Conservation (phyloP, 768 basidiomycete species). For the Mycena capillaripes region DNA sequence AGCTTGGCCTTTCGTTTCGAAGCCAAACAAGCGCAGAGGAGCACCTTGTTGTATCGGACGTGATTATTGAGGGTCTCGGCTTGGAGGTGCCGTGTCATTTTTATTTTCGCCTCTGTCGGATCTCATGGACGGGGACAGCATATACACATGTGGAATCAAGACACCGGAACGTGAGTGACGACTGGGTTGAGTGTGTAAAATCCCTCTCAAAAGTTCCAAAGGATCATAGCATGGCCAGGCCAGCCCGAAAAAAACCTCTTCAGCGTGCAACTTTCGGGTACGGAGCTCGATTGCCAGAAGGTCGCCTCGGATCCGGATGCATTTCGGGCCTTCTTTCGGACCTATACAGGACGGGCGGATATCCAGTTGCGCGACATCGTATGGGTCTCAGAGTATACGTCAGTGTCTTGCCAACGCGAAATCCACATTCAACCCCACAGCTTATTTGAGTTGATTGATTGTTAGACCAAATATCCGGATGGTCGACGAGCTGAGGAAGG, state of each 20-base stretch:
- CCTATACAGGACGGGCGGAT: neutral
- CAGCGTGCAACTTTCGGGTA: neutral
- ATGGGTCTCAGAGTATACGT: neutral
- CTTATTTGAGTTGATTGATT: neutral
- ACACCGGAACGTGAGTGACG: neutral
- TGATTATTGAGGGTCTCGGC: neutral
- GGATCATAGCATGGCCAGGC: neutral
- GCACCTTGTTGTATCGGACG: neutral
- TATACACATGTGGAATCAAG: neutral
- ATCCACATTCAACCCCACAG: too few species aligned
- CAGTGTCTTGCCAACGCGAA: neutral
- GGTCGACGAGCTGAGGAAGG: neutral
- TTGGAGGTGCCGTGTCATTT: neutral
- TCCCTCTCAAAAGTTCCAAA: neutral
- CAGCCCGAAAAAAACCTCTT: neutral
- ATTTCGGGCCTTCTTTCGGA: neutral
- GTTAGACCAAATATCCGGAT: neutral
- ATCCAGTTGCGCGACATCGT: neutral
- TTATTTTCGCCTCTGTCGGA: neutral
- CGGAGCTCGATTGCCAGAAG: neutral
- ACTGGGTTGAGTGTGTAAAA: too few species aligned
- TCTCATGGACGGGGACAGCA: neutral
- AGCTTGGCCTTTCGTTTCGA: neutral
- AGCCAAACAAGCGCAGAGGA: neutral
- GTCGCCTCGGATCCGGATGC: neutral